Base-by-base conservation (phyloP, 2,329 filamentous ascomycete species). In the Byssothecium circinans region DNA sequence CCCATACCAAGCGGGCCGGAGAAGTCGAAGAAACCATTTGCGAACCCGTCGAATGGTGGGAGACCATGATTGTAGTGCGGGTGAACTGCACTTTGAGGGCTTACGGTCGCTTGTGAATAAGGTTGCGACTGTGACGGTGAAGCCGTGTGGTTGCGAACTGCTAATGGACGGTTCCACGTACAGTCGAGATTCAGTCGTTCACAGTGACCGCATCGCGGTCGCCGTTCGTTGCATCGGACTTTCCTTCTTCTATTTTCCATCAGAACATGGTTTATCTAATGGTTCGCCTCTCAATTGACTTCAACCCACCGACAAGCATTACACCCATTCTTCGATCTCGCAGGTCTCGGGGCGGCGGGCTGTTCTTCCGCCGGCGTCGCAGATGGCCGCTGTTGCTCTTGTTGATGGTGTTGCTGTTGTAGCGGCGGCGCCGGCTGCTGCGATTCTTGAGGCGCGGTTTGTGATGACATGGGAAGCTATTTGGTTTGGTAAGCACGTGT, bases 161-260 rank as follows among this genome's bases (percentile, higher is more conserved):
- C 36, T 19, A 39, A 47, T 11, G 57, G 54, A 15, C 67, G 59
- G 50, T 72, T 71, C 79, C 79, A 81, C 41, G 72, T 72, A 61
- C 79, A 82, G 38, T 80, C 74, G 19, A 82, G 68, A 48, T 78
- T 78, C 40, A 81, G 71, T 33, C 78, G 73, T 59, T 76, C 76
- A 65, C 79, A 82, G 57, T 81, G 79, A 41, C 70, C 75, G 59
- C 80, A 82, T 15, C 75, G 62, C 6, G 79, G 79, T 47, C 76
- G 73, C 52, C 75, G 73, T 65, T 81, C 78, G 55, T 81, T 77
- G 60, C 79, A 82, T 54, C 78, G 75, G 54, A 80, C 80, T 65
- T 81, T 81, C 50, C 78, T 72, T 30, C 77, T 75, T 52, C 76
- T 78, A 22, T 23, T 18, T n/a, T 40, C 57, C 19, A 62, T 51